phyloP scores from a whole-genome alignment of 495 filamentous ascomycete genomes.

The Chaetomidium leptoderma region DNA sequence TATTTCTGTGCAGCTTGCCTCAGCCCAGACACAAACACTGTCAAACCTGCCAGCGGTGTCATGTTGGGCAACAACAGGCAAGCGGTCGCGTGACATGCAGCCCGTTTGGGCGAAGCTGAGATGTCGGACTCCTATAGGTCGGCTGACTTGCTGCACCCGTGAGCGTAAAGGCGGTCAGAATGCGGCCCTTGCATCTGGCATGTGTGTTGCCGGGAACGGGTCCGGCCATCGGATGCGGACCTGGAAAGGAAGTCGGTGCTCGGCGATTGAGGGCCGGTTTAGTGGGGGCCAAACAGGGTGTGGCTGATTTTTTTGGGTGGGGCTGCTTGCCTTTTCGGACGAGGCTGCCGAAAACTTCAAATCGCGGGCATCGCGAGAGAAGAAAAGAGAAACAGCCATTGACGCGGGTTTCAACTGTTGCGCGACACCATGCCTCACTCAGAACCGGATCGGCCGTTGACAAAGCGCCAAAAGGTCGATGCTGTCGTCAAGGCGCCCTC shows the following conservation, averaged over 20 bases:
- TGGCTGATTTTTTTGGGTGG: constrained; percentile 9
- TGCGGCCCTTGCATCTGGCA: constrained; percentile 1
- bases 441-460: constrained; percentile 49
- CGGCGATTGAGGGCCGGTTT: not conserved
- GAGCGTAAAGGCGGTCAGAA: constrained; percentile 12
- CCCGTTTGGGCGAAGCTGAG: constrained; percentile 1
- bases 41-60: not conserved
- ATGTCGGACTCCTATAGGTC: constrained; percentile 16
- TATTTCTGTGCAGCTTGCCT: not conserved
- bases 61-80: constrained; percentile 13
- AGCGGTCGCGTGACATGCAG: constrained; percentile 20
- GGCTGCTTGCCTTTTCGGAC: constrained; percentile 2
- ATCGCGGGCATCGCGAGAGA: not conserved
- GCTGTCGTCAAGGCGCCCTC: constrained; percentile 33
- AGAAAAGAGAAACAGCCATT: constrained; percentile 1
- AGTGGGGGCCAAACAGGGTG: constrained; percentile 11
- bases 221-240: constrained; percentile 12
- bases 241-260: not conserved
- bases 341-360: constrained; percentile 28
- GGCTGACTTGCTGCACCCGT: not conserved
- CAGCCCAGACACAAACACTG: not conserved
- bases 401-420: not conserved
- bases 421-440: constrained; percentile 45
- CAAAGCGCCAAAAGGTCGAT: constrained; percentile 64
- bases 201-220: not conserved